Base-by-base conservation (phyloP, 331 rosid genomes). In the Telfairia occidentalis region DNA sequence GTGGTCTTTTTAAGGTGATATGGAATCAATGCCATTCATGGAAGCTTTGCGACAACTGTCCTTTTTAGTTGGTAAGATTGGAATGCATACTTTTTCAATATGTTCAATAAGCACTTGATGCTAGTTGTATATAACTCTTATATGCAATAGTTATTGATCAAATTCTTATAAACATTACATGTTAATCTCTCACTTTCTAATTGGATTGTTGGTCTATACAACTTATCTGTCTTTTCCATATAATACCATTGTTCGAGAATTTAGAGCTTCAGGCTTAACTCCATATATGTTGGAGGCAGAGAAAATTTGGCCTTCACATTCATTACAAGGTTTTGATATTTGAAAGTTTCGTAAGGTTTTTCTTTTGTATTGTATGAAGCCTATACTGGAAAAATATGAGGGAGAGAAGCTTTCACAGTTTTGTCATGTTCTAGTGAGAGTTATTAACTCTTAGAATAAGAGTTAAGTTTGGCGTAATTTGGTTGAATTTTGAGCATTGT, bases 351-450 rank as follows among this genome's bases (percentile, higher is more conserved):
- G 5, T 72, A 78, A 72, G 61, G 48, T 58, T 45, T 52, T 70
- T 12, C 63, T 77, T 59, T 83, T 81, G 75, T 53, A 55, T 79
- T 43, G 12, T 35, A 78, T 84, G 88, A 90, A 95, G 99, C 99
- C 99, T 73, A 85, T 95, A 49, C 76, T 95, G 84, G 89, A 85
- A 59, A 59, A 86, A 32, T 82, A 90, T 97, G 23, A 95, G 86
- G 86, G 91, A 88, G 91, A 88, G 74, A 95, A 95, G 78, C 95
- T 95, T 80, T 90, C 99, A 30, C 95, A 85, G 80, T 95, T 95
- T 85, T 95, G 99, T 82, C 99, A 95, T 77, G 99, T 95, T 78
- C 96, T 96, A 21, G 99, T 95, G 87, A 82, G 99, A n/a, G n/a
- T n/a, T n/a, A n/a, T n/a, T n/a, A n/a, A n/a, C n/a, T n/a, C n/a